Conservation (phyloP, 2,329 filamentous ascomycete genomes). For the Hypoxylon sp. region DNA sequence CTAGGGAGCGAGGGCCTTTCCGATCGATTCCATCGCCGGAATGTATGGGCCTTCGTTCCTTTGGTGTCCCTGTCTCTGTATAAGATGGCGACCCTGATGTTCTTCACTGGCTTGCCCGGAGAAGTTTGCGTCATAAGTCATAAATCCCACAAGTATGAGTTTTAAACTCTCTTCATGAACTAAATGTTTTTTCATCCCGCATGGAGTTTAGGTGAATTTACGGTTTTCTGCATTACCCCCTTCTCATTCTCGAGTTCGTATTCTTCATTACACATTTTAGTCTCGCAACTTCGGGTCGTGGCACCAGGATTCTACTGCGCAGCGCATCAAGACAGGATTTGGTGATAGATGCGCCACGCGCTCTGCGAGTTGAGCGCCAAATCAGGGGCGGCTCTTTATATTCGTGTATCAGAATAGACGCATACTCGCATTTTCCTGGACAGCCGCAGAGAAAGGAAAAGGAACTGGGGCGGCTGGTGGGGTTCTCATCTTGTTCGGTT, state of each 20-base stretch:
- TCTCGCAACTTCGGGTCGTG: conserved; percentile 38
- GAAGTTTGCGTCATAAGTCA: conserved; percentile 20
- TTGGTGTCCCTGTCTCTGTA: conserved; percentile 28
- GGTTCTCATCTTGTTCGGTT: conserved; percentile 25
- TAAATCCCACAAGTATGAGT: conserved; percentile 22
- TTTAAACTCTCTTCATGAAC: conserved; percentile 37
- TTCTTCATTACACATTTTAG: conserved; percentile 39
- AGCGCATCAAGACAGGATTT: conserved; percentile 52
- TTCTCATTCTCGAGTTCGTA: conserved; percentile 41
- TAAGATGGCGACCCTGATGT: conserved; percentile 35
- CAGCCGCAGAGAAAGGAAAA: conserved; percentile 42
- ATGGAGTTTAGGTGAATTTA: conserved; percentile 48
- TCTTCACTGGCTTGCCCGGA: conserved; percentile 25
- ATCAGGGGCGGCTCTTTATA: conserved; percentile 42
- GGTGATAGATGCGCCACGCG: conserved; percentile 51
- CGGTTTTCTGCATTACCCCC: conserved; percentile 40
- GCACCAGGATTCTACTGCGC: conserved; percentile 48
- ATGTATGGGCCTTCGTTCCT: conserved; percentile 18
- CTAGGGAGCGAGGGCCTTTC: conserved; percentile 16
- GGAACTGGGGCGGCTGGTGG: conserved; percentile 37
- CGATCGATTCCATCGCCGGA: conserved; percentile 4
- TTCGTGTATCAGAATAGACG: conserved; percentile 49
- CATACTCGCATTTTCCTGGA: conserved; percentile 49
- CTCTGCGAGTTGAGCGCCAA: conserved; percentile 48
- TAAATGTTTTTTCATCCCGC: conserved; percentile 45